These are phyloP conservation scores for Penicillium sp. DNA, from an alignment of 2,329 filamentous ascomycete genomes.

Conservation along the genomic window DNA sequence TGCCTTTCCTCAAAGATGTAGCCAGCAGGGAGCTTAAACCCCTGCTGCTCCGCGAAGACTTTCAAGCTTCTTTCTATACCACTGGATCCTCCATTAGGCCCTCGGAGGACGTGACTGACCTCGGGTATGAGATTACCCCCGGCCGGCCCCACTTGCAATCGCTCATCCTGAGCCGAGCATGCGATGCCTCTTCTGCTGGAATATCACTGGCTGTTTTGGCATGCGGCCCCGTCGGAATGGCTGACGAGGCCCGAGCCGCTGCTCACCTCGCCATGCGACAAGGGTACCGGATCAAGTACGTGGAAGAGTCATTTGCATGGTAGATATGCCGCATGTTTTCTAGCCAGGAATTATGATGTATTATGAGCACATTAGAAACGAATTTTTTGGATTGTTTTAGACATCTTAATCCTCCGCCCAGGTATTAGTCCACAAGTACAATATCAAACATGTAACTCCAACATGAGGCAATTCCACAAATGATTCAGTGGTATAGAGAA, in stretches of 20 bases:
- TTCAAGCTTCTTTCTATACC: conserved; percentile 32
- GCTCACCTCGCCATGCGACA: conserved; percentile 38
- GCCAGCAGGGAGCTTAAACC: conserved; percentile 26
- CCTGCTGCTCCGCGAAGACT: conserved; percentile 29
- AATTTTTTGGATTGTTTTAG: background rate
- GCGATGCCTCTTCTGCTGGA: conserved; percentile 27
- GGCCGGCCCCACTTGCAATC: conserved; percentile 42
- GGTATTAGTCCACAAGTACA: too few species aligned
- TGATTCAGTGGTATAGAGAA: too few species aligned
- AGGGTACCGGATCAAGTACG: conserved; percentile 42
- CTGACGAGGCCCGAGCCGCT: conserved; percentile 45
- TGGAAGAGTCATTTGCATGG: conserved; percentile 50
- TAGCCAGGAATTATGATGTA: background rate
- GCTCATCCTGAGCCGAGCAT: conserved; percentile 35
- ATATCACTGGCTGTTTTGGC: conserved; percentile 41
- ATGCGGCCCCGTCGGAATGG: conserved; percentile 49
- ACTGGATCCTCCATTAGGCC: conserved; percentile 15
- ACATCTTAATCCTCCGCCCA: too few species aligned
- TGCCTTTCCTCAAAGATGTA: conserved; percentile 31
- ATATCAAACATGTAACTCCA: too few species aligned
- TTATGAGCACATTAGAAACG: background rate
- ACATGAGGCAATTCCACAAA: too few species aligned
- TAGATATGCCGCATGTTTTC: conserved; percentile 6
- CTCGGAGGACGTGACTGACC: background rate
- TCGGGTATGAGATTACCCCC: conserved; percentile 26